Evolutionary conservation across 805 yeast species (phyloP).

Genomic region (Lachancea lanzarotensis): DNA sequence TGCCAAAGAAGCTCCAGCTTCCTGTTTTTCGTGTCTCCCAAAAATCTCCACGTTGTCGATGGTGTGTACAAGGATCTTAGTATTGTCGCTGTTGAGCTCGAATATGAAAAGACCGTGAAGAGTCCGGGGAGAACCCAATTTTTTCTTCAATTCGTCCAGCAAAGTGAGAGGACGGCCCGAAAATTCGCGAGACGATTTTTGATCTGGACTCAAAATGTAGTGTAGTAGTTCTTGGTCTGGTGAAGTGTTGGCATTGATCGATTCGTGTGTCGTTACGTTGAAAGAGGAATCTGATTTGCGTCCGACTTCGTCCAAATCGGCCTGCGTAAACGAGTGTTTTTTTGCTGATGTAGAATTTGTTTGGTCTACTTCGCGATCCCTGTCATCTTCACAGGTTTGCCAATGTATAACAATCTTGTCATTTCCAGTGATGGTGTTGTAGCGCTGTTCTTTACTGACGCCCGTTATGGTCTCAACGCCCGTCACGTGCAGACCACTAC

Average conservation of each 20-base stretch:
- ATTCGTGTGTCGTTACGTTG: neutral
- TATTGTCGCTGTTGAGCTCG: conserved; percentile 53
- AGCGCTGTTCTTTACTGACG: conserved; percentile 7
- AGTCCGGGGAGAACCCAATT: conserved; percentile 14
- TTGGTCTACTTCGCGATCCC: too few relatives aligned
- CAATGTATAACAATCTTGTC: conserved; percentile 26
- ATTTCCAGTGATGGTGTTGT: conserved; percentile 15
- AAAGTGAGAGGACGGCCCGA: neutral
- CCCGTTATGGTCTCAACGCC: conserved; percentile 30
- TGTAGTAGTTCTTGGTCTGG: neutral
- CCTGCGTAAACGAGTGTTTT: conserved; percentile 5
- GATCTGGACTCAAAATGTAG: conserved; percentile 2
- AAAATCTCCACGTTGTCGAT: conserved; percentile 59
- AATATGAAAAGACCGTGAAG: conserved; percentile 55
- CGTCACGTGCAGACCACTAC: conserved; percentile 45
- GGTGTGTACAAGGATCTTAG: conserved; percentile 53
- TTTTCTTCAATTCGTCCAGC: neutral
- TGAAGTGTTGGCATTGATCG: neutral
- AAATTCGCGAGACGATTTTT: neutral
- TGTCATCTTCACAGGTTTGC: conserved; percentile 24
- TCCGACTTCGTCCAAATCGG: neutral
- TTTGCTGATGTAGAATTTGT: too few relatives aligned
- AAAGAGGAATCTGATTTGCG: neutral
- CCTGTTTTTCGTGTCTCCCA: conserved; percentile 35
- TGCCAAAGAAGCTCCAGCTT: conserved; percentile 19